Percentiles rank a stretch among this genome's conserved stretches.
Evolutionary conservation across 2,329 filamentous ascomycete genomes (phyloP).

Genomic region (Penicillium palitans): DNA sequence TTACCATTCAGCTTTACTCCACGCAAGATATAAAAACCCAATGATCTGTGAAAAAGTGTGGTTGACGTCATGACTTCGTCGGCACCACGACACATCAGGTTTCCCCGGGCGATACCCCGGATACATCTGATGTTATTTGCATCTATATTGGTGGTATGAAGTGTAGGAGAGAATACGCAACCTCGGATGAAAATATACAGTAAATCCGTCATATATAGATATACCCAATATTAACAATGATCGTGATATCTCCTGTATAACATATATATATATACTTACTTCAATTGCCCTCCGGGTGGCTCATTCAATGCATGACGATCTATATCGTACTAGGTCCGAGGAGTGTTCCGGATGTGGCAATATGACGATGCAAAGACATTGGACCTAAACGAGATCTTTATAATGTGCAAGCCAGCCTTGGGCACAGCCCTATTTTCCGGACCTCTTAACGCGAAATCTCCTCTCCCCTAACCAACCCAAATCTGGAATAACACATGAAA

Average conservation of each 20-base stretch:
- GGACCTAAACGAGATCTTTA: background rate
- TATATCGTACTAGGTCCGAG: background rate
- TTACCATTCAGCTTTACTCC: background rate
- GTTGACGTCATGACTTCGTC: constrained; percentile 24
- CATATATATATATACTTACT: too few relatives aligned
- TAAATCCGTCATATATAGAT: background rate
- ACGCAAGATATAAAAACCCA: too few relatives aligned
- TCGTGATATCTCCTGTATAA: background rate
- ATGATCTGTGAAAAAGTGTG: background rate
- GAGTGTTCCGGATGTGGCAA: constrained; percentile 13
- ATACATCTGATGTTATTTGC: background rate
- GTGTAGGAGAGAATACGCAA: too few relatives aligned
- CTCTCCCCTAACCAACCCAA: background rate
- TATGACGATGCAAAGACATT: constrained; percentile 8
- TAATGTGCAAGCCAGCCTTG: background rate
- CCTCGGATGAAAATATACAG: background rate
- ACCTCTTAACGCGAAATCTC: background rate
- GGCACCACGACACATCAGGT: background rate
- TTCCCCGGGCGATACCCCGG: background rate
- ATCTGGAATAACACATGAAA: background rate
- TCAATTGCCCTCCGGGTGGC: background rate
- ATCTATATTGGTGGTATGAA: background rate
- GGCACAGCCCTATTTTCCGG: background rate
- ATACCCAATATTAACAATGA: background rate
- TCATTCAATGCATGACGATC: constrained; percentile 11